Conservation (phyloP, 2,329 filamentous ascomycete species). For the Sporothrix globosa region DNA sequence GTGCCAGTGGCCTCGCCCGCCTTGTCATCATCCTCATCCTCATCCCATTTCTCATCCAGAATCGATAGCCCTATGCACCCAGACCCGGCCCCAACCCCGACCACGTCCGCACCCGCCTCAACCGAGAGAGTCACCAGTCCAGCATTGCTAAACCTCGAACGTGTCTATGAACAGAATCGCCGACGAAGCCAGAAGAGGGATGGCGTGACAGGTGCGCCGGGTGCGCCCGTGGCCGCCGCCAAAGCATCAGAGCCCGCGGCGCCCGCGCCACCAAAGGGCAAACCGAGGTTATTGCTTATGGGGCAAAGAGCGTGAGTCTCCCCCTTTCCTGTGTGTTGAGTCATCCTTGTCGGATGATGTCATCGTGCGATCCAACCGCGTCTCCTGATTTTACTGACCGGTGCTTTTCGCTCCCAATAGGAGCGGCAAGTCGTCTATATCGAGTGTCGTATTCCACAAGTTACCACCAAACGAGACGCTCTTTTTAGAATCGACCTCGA, state of each 20-base stretch:
- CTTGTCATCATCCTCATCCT: neutral
- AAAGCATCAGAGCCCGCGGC: slow-evolving; percentile 47
- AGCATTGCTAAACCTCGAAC: slow-evolving; percentile 66
- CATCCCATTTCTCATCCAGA: neutral
- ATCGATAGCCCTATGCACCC: neutral
- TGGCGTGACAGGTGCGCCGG: slow-evolving; percentile 38
- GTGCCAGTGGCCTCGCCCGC: neutral
- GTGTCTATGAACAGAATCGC: slow-evolving; percentile 64
- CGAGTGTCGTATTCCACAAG: slow-evolving; percentile 98
- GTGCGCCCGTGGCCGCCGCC: slow-evolving; percentile 29
- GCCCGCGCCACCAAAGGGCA: slow-evolving; percentile 61
- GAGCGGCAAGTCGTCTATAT: slow-evolving; percentile 97
- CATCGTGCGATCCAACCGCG: slow-evolving; percentile 21
- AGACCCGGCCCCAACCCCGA: slow-evolving; percentile 4
- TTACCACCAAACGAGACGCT: slow-evolving; percentile 93
- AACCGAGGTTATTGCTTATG: slow-evolving; percentile 90
- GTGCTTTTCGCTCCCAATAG: slow-evolving; percentile 51
- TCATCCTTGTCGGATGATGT: neutral
- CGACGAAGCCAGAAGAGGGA: slow-evolving; percentile 56
- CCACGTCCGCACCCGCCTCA: neutral
- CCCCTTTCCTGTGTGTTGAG: neutral
- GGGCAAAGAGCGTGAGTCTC: slow-evolving; percentile 79
- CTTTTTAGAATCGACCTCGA: slow-evolving; percentile 91
- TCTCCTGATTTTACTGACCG: slow-evolving; percentile 32
- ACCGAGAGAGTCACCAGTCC: slow-evolving; percentile 51